Evolutionary conservation across 257 asterid genomes (phyloP).

Genomic region (Solanum boliviense): DNA sequence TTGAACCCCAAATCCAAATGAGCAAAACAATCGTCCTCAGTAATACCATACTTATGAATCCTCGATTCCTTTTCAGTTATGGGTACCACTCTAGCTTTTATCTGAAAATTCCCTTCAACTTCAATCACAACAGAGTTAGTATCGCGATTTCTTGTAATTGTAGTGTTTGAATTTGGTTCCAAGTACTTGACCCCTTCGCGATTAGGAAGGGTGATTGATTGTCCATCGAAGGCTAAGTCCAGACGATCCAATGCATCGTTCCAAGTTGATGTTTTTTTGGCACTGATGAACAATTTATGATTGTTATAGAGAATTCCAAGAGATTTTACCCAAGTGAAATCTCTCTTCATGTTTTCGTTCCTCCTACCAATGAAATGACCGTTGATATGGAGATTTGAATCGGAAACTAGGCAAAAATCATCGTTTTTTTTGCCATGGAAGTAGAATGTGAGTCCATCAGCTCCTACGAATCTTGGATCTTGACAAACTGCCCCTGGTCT

Average conservation of each 20-base stretch:
- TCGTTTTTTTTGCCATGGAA: conserved; percentile 69
- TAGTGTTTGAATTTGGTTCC: conserved; percentile 12
- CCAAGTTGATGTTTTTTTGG: conserved; percentile 61
- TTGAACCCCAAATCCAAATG: conserved; percentile 79
- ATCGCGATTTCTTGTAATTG: conserved; percentile 32
- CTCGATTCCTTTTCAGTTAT: conserved; percentile 47
- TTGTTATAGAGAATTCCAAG: conserved; percentile 60
- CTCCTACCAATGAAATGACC: conserved; percentile 75
- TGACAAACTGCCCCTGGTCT: conserved; percentile 83
- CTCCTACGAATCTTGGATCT: conserved; percentile 76
- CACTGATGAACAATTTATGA: conserved; percentile 47
- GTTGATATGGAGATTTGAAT: conserved; percentile 64
- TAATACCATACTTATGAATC: conserved; percentile 56
- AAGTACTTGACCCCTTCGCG: conserved; percentile 37
- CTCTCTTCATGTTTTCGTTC: conserved; percentile 59
- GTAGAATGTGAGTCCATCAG: conserved; percentile 78
- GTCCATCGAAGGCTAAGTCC: conserved; percentile 37
- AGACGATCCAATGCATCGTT: conserved; percentile 42
- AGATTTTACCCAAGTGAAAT: conserved; percentile 90
- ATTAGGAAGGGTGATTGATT: conserved; percentile 20
- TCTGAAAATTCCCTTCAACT: conserved; percentile 67
- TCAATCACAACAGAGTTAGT: conserved; percentile 44
- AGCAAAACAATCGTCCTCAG: conserved; percentile 65
- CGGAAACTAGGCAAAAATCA: conserved; percentile 66
- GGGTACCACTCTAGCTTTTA: conserved; percentile 62